These are phyloP conservation scores for Nemania sp. DNA, from an alignment of 2,329 filamentous ascomycete species.

Conservation along the genomic window DNA sequence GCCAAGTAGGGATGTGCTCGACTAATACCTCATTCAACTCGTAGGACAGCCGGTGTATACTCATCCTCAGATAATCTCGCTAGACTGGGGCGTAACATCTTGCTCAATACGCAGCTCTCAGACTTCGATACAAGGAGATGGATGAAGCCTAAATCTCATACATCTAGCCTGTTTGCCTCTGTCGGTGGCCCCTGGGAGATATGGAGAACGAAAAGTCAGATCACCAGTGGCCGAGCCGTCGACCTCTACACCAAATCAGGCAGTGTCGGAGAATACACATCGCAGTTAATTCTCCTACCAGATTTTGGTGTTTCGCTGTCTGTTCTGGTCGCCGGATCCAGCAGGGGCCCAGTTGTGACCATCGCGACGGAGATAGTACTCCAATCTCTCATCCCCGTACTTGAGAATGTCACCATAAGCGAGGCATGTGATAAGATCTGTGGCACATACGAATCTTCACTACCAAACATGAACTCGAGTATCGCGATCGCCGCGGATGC, in stretches of 20 bases:
- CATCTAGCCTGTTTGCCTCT: slow-evolving; percentile 17
- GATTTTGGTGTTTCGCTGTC: slow-evolving; percentile 21
- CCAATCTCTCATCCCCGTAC: slow-evolving; percentile 29
- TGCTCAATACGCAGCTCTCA: slow-evolving; percentile 30
- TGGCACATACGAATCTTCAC: slow-evolving; percentile 19
- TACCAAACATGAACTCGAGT: slow-evolving; percentile 25
- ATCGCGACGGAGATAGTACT: slow-evolving; percentile 29
- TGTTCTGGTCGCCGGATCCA: slow-evolving; percentile 24
- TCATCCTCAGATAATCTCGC: slow-evolving; percentile 24
- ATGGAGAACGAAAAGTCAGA: slow-evolving; percentile 25
- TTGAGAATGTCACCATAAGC: slow-evolving; percentile 16
- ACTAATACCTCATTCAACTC: slow-evolving; percentile 16
- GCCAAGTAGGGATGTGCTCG: neutral
- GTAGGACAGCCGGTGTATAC: slow-evolving; percentile 25
- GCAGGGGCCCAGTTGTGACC: slow-evolving; percentile 9
- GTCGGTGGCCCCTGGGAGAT: slow-evolving; percentile 33
- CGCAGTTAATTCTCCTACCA: slow-evolving; percentile 27
- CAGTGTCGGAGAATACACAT: slow-evolving; percentile 20
- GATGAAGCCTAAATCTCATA: slow-evolving; percentile 29
- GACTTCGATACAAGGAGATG: slow-evolving; percentile 20
- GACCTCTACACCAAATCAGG: slow-evolving; percentile 32
- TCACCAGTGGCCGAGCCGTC: slow-evolving; percentile 21
- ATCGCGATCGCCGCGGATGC: slow-evolving; percentile 27
- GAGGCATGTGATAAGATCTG: slow-evolving; percentile 16
- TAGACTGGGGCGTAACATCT: slow-evolving; percentile 19